Evolutionary conservation across 345 rosid species (phyloP).

Genomic region (Syzygium grande): DNA sequence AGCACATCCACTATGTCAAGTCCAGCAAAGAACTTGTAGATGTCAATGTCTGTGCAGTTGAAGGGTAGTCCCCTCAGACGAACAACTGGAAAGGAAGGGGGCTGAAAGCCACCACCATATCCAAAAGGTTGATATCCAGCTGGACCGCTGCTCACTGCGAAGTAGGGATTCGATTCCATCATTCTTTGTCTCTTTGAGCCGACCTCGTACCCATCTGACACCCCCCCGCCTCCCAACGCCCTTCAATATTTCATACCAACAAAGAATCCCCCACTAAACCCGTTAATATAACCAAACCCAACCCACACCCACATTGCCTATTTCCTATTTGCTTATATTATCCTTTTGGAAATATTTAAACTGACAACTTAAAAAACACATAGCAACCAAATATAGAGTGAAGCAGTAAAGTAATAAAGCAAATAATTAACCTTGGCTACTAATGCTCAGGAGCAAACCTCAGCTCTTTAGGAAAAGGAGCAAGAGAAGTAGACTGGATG

Average conservation of each 20-base stretch:
- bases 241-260: slow-evolving; percentile 77
- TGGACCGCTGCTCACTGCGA: slow-evolving; percentile 83
- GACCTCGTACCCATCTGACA: slow-evolving; percentile 93
- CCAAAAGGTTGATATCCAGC: slow-evolving; percentile 50
- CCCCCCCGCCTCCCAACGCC: slow-evolving; percentile 99
- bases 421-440: background rate
- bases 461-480: background rate
- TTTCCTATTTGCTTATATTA: background rate
- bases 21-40: slow-evolving; percentile 88
- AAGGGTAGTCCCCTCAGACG: slow-evolving; percentile 94
- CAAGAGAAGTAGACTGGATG: background rate
- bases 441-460: background rate
- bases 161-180: slow-evolving; percentile 98
- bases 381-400: background rate
- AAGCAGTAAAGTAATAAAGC: background rate
- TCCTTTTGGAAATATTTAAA: background rate
- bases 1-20: slow-evolving; percentile 85
- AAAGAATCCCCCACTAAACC: slow-evolving; percentile 81
- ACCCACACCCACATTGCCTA: slow-evolving; percentile 41
- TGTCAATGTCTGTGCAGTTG: slow-evolving; percentile 82
- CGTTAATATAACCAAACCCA: slow-evolving; percentile 92
- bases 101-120: slow-evolving; percentile 48
- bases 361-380: background rate
- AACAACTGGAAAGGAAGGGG: slow-evolving; percentile 72
- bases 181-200: slow-evolving; percentile 99